Base-by-base conservation (phyloP, 2,329 filamentous ascomycete genomes). In the Myriosclerotinia duriaeana region DNA sequence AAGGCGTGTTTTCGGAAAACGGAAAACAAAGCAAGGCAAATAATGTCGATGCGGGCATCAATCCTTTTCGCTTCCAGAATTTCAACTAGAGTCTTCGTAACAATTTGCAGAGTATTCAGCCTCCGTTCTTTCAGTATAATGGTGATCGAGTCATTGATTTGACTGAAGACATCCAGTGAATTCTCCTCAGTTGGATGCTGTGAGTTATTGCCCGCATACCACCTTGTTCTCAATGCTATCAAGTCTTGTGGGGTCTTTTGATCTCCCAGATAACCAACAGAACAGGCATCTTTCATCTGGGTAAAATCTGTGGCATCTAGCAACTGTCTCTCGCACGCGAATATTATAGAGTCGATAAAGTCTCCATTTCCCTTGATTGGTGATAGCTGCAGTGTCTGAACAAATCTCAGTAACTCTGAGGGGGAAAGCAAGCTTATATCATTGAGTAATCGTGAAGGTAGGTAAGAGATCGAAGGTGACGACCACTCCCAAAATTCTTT, bases 11-110 rank as follows among this genome's bases (percentile, higher is more conserved):
- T 84, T 34, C 85, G 79, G 22, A 85, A 79, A 1, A 83, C 81
- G 66, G 82, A 86, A 72, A 88, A 87, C 64, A 87, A 78, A 2
- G 84, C 80, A 59, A 88, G 79, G 0, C 82, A 81, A 64, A 87
- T 78, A 8, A 87, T 79, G 69, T 89, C 86, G 0, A 80, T 78
- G 64, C 80, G 79, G 15, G 81, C 71, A 71, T 84, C 80, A 30
- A 83, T 75, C 38, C 22, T 50, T 15, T 66, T 53, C 26, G 65
- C 53, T 7, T 52, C 36, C 12, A 48, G 22, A n/a, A 65, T 60
- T 44, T 59, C 48, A 17, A 63, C 44, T 2, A 66, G n/a, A 5
- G n/a, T 50, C 12, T 65, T 54, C n/a, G 65, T 58, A 30, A 61
- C 38, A n/a, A 22, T 34, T 17, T 53, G 50, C 15, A 68, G 63